A percentile compares a stretch with the other conserved stretches of the same genome.
These are phyloP conservation scores for Ammopiptanthus mongolicus DNA, from an alignment of 306 rosid genomes.

Conservation along the genomic window DNA sequence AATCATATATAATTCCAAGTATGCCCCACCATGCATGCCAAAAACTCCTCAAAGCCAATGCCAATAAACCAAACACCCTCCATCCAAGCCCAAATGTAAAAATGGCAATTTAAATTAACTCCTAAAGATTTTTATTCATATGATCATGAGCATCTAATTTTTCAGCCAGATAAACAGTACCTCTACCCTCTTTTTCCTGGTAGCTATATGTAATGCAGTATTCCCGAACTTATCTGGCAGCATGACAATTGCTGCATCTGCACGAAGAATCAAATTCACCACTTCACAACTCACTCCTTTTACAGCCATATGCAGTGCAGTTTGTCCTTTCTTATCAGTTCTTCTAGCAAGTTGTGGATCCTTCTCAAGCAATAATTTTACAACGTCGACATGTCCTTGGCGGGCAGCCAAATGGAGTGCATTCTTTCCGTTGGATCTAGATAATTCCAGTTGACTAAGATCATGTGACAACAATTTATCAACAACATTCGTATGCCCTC, in stretches of 20 bases:
- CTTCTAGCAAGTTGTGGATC: conserved; percentile 61
- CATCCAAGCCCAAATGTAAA: no score
- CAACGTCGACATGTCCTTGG: conserved; percentile 60
- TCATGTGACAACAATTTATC: conserved; percentile 38
- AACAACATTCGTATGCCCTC: conserved; percentile 53
- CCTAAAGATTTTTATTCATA: not conserved
- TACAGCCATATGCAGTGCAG: conserved; percentile 75
- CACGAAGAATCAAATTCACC: conserved; percentile 46
- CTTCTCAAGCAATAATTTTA: conserved; percentile 37
- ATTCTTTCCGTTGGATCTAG: conserved; percentile 66
- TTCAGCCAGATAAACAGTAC: conserved; percentile 11
- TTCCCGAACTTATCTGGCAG: conserved; percentile 70
- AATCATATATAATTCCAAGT: no score
- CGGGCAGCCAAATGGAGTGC: conserved; percentile 69
- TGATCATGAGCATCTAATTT: not conserved
- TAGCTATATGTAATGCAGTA: conserved; percentile 62
- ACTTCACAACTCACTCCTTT: conserved; percentile 55
- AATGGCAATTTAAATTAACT: no score
- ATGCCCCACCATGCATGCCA: no score
- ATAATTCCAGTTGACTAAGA: conserved; percentile 41
- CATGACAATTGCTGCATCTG: conserved; percentile 58
- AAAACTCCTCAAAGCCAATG: no score
- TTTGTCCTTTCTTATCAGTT: conserved; percentile 72
- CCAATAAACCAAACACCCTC: no score
- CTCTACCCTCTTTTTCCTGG: conserved; percentile 58